These are phyloP conservation scores for Thielaviopsis punctulata DNA, from an alignment of 2,329 filamentous ascomycete genomes.

Conservation along the genomic window DNA sequence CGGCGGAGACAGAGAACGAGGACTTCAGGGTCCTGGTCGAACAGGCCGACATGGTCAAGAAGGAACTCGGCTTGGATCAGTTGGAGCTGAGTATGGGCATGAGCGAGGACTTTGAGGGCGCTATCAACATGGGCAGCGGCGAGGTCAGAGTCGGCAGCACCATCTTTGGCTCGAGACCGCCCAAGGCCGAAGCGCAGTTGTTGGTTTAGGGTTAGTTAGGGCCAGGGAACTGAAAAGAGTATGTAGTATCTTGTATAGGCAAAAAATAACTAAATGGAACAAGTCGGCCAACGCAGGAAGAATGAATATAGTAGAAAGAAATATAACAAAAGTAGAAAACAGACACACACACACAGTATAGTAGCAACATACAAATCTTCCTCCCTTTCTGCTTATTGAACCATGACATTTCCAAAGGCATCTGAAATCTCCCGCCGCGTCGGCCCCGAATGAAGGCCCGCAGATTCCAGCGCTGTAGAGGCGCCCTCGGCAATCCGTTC, in stretches of 20 bases:
- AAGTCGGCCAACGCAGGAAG: not conserved
- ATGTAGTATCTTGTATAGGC: not conserved
- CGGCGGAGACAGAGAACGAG: constrained; percentile 68
- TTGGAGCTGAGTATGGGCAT: constrained; percentile 96
- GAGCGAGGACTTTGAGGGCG: constrained; percentile 90
- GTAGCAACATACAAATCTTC: constrained; percentile 1
- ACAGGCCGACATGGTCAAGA: constrained; percentile 52
- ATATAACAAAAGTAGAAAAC: not conserved
- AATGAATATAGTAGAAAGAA: not conserved
- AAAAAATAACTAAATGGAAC: not conserved
- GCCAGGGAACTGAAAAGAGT: not conserved
- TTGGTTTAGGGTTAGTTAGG: constrained; percentile 25
- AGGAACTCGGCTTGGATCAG: constrained; percentile 27
- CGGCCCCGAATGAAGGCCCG: constrained; percentile 19
- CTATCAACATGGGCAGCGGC: constrained; percentile 63
- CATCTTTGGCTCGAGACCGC: constrained; percentile 74
- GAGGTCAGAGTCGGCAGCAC: constrained; percentile 88
- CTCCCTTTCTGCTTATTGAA: constrained; percentile 18
- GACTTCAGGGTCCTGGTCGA: constrained; percentile 59
- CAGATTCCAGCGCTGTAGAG: constrained; percentile 23
- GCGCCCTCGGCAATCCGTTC: constrained; percentile 49
- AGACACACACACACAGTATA: not conserved
- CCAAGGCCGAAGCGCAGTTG: constrained; percentile 63
- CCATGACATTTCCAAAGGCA: constrained; percentile 39
- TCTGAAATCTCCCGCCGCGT: constrained; percentile 35